Evolutionary conservation across 441 rosid genomes (phyloP), one percentile per base, ranked within the genome.

Genomic region (Melastoma candidum): DNA sequence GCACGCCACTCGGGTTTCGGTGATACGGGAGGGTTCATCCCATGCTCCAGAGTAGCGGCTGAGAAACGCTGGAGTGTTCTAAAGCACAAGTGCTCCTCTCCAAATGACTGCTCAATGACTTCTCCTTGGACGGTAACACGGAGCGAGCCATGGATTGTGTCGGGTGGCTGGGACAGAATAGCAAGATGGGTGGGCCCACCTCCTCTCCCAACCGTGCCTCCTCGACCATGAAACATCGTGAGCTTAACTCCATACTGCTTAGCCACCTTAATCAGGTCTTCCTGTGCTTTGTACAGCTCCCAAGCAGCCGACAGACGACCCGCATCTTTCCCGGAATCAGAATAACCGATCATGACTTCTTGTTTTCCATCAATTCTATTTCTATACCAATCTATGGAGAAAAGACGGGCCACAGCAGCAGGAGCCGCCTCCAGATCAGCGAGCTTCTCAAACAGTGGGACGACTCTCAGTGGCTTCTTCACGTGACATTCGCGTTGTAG

Each of bases 121-220:
- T 81, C 87, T 27, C 87, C 87, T 64, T 52, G 55, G 41, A 52
- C 55, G 41, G 55, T 52, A 22, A 52, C 55, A 9, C 55, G 55
- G 41, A 52, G 55, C 22, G 55, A 52, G 25, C 55, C 55, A 12
- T 12, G 55, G 41, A 52, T 52, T 7, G 55, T 52, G 25, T 52
- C 55, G 11, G 84, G 87, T 13, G 87, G 87, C 65, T 81, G 87
- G 51, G 87, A 81, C 66, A 78, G 56, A 61, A 78, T 81, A 66
- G 87, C 87, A 51, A 81, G 84, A 69, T 81, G 84, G 39, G 82
- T 78, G 9, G 87, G 87, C n/a, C 87, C 87, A 1, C 87, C 87
- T 47, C 87, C 87, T 65, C 87, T 63, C 26, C 87, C 87, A 9
- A 81, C 82, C 1, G 84, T 81, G 17, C 87, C 87, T 56, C 87